phyloP scores from a whole-genome alignment of 192 early-diverging fungal species.

The Thoreauomyces humboldtii region DNA sequence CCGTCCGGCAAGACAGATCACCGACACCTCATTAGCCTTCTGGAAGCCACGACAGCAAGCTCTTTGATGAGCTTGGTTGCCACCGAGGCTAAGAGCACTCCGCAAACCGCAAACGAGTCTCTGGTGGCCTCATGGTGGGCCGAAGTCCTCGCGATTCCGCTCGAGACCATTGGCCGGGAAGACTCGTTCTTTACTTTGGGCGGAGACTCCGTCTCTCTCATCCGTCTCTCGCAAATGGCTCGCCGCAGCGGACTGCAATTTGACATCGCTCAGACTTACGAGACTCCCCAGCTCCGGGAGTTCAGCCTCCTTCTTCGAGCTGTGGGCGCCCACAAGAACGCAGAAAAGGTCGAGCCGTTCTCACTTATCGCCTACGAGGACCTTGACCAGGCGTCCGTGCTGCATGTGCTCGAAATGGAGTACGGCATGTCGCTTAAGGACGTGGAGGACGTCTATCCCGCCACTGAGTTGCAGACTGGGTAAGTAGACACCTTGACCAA shows the following conservation, averaged over 20 bases:
- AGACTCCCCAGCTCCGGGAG: neutral
- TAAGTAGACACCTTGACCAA: no score
- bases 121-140: neutral
- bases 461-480: conserved; percentile 18
- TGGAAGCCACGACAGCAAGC: no score
- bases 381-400: neutral
- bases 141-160: neutral
- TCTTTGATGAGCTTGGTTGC: no score
- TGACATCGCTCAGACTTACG: no score
- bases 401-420: neutral
- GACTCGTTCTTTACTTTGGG: conserved; percentile 32
- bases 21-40: neutral
- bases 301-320: neutral
- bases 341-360: neutral
- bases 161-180: conserved; percentile 1
- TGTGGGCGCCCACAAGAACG: neutral
- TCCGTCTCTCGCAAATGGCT: conserved; percentile 7
- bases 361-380: neutral
- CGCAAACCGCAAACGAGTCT: no score
- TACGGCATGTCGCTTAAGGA: neutral
- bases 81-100: no score
- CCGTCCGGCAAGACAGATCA: neutral
- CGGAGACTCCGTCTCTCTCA: conserved; percentile 29
- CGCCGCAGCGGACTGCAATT: no score
- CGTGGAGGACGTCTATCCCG: conserved; percentile 29